These are phyloP conservation scores for cucumber (Cucumis sativus) DNA, from an alignment of 306 rosid species.

Conservation along the genomic window Cucumber_9930_V3 NC_026659.2:2991001-2991500, in stretches of 20 bases:
- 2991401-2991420: not conserved
- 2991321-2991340: constrained; percentile 3
- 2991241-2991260: not conserved
- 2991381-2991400: not conserved
- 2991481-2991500: constrained; percentile 17
- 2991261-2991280: not conserved
- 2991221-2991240: not conserved
- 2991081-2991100: not conserved
- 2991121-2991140: not conserved
- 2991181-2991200: not conserved
- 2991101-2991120: not conserved
- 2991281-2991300: not conserved
- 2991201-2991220: not conserved
- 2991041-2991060: too few relatives aligned
- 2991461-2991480: not conserved
- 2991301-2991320: not conserved
- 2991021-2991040: too few relatives aligned
- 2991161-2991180: not conserved
- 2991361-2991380: constrained; percentile 3
- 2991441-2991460: constrained; percentile 8
- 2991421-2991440: not conserved
- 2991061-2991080: too few relatives aligned
- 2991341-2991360: not conserved
- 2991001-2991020: too few relatives aligned
- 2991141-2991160: not conserved